Conservation (phyloP, 2,329 filamentous ascomycete species). For the Cladophialophora exuberans region DNA sequence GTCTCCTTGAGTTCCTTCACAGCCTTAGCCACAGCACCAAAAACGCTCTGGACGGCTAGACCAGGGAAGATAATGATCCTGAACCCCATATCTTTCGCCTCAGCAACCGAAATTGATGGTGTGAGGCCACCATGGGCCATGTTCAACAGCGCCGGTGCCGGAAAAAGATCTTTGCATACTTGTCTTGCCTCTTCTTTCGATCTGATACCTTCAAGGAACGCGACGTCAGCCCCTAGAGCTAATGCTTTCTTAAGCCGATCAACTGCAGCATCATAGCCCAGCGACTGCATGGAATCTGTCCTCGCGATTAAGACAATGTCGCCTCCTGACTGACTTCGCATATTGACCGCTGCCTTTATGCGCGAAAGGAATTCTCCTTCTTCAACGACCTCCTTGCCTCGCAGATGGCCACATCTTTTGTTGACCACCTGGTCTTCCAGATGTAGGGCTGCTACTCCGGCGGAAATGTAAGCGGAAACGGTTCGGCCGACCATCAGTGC, state of each 20-base stretch:
- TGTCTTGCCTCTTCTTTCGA: conserved; percentile 42
- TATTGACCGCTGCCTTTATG: conserved; percentile 45
- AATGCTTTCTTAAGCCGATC: conserved; percentile 42
- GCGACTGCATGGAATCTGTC: conserved; percentile 38
- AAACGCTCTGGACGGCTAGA: background rate
- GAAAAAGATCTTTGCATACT: conserved; percentile 40
- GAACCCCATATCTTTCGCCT: conserved; percentile 46
- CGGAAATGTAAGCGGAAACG: conserved; percentile 56
- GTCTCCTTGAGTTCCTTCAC: conserved; percentile 42
- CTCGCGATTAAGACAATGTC: conserved; percentile 50
- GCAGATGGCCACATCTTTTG: conserved; percentile 47
- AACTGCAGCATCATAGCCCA: conserved; percentile 45
- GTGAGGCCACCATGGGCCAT: conserved; percentile 49
- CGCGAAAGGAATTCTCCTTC: conserved; percentile 39
- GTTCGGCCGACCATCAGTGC: conserved; percentile 56
- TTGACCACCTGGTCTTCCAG: conserved; percentile 54
- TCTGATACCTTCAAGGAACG: conserved; percentile 46
- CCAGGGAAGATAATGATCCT: conserved; percentile 46
- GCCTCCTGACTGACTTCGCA: conserved; percentile 37
- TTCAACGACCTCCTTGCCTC: conserved; percentile 45
- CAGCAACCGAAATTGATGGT: conserved; percentile 42
- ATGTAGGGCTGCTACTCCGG: conserved; percentile 60
- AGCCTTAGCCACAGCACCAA: background rate
- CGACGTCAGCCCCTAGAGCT: conserved; percentile 46
- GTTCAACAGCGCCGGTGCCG: conserved; percentile 48